Percentiles rank a stretch among this genome's conserved stretches.
These are phyloP conservation scores for Paramecium bursaria DNA, from an alignment of 73 alveolate species.

Conservation along the genomic window DNA sequence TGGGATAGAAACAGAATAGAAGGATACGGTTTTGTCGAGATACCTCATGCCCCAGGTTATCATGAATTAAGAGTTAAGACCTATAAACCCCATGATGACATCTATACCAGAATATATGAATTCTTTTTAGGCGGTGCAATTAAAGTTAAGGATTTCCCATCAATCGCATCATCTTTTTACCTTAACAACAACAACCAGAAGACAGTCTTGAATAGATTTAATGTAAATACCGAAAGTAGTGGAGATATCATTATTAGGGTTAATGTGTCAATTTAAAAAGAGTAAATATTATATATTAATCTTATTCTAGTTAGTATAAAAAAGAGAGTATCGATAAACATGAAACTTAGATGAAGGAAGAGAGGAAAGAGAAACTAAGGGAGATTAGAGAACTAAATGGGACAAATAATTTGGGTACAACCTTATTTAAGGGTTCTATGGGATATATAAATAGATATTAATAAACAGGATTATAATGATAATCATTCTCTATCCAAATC, in stretches of 20 bases:
- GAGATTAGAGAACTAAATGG: neutral
- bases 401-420: conserved; percentile 10
- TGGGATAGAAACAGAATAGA: conserved; percentile 79
- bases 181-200: conserved; percentile 3
- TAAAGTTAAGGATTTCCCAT: conserved; percentile 16
- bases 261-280: conserved; percentile 37
- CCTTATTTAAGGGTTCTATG: no score
- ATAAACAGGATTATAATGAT: neutral
- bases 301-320: neutral
- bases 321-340: conserved; percentile 24
- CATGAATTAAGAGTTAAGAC: conserved; percentile 76
- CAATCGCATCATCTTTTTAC: neutral
- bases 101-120: conserved; percentile 72
- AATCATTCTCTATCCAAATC: conserved; percentile 60
- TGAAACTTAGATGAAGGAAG: conserved; percentile 10
- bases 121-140: conserved; percentile 80
- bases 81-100: conserved; percentile 78
- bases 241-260: conserved; percentile 43
- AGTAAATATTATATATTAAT: neutral
- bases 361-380: conserved; percentile 18
- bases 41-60: conserved; percentile 78
- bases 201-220: conserved; percentile 29
- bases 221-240: conserved; percentile 44
- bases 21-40: conserved; percentile 80
- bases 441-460: no score